Conservation (phyloP, 1,284 basidiomycete species). For the Meira nashicola region DNA sequence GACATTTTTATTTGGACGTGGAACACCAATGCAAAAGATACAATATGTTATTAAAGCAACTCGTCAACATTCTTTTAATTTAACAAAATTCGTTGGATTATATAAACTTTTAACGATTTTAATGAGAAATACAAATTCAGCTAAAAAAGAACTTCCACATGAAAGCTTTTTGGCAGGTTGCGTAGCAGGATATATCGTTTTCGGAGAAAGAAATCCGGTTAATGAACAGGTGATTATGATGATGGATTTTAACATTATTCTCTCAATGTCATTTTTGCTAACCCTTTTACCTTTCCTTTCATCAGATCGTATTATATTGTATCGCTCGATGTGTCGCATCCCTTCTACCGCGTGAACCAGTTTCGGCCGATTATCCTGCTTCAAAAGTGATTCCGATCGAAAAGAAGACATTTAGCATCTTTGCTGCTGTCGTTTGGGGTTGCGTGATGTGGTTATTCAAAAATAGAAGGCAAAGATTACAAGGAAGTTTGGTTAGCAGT, state of each 20-base stretch:
- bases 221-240: conserved; percentile 79
- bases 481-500: conserved; percentile 73
- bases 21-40: conserved; percentile 58
- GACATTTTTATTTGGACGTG: conserved; percentile 75
- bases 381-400: conserved; percentile 55
- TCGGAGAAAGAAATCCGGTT: conserved; percentile 89
- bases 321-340: conserved; percentile 41
- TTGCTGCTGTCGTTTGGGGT: conserved; percentile 88
- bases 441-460: conserved; percentile 96
- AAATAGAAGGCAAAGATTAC: conserved; percentile 76
- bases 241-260: not conserved
- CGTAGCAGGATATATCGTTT: conserved; percentile 85
- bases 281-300: not conserved
- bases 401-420: conserved; percentile 73
- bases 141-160: conserved; percentile 70
- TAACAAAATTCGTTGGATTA: conserved; percentile 86
- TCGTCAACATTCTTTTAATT: conserved; percentile 76
- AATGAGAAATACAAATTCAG: conserved; percentile 67
- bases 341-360: conserved; percentile 45
- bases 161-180: conserved; percentile 93
- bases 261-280: not conserved
- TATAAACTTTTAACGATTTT: conserved; percentile 83
- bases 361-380: conserved; percentile 35
- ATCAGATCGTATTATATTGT: conserved; percentile 83
- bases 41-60: conserved; percentile 78